Conservation (phyloP, 495 filamentous ascomycete genomes). For the Staphylotrichum tortipilum region DNA sequence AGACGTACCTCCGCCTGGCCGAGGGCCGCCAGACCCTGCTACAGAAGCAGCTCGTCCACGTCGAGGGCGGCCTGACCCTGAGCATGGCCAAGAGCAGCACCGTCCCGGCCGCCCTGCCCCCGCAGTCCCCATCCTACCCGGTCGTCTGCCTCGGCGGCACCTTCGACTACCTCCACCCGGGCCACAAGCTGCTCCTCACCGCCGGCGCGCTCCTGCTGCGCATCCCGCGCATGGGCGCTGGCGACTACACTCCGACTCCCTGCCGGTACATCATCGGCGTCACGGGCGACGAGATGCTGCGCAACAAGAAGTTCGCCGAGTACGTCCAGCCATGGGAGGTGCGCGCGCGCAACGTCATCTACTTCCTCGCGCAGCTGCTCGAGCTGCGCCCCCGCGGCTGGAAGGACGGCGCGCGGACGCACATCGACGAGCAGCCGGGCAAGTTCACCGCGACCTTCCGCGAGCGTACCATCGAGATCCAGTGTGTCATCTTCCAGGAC, state of each 20-base stretch:
- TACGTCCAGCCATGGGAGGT: constrained; percentile 69
- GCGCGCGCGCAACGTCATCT: constrained; percentile 56
- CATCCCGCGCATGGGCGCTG: constrained; percentile 38
- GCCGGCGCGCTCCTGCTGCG: constrained; percentile 66
- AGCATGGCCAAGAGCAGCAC: constrained; percentile 16
- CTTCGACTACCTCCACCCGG: constrained; percentile 91
- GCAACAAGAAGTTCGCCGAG: constrained; percentile 80
- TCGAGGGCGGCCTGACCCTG: constrained; percentile 42
- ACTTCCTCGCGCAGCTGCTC: constrained; percentile 66
- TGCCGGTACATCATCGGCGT: constrained; percentile 70
- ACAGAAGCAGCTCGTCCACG: constrained; percentile 34
- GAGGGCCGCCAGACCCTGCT: constrained; percentile 37
- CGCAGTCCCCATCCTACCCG: constrained; percentile 23
- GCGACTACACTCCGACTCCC: constrained; percentile 14
- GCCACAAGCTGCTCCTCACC: constrained; percentile 90
- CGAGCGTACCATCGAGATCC: constrained; percentile 43
- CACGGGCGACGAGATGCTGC: constrained; percentile 74
- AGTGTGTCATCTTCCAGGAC: constrained; percentile 78
- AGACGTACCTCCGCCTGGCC: constrained; percentile 34
- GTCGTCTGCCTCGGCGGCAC: constrained; percentile 81
- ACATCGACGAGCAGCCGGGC: constrained; percentile 22
- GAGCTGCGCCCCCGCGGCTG: constrained; percentile 39
- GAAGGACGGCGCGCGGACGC: constrained; percentile 16
- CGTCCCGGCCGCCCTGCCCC: constrained; percentile 1
- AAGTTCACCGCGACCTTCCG: constrained; percentile 37